Evolutionary conservation across 805 yeast species (phyloP), one percentile per base, ranked within the genome.

Genomic region (Hanseniaspora clermontiae): DNA sequence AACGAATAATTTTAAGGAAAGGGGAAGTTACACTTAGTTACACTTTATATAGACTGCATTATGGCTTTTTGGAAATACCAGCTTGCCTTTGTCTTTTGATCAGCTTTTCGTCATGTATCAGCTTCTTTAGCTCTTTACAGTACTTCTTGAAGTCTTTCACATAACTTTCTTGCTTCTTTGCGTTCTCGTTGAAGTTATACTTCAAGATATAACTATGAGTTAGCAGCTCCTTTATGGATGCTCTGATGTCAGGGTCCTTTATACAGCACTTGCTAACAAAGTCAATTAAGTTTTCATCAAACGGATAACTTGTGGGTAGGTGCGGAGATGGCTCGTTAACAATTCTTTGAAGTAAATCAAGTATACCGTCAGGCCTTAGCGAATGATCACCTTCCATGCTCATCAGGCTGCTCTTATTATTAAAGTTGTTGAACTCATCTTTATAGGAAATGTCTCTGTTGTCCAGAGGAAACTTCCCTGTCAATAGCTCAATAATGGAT

Each of bases 251-350:
- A 47, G 82, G 87, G 60, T 84, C 89, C 65, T 84, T 87, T 46
- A 79, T 74, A 63, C 89, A 73, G 63, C 97, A 90, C 42, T 77
- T 70, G 60, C 81, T 83, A 17, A 91, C 83, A 66, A 90, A 87
- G 51, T 75, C 74, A 62, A 36, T 67, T 61, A 60, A 57, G 5
- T 60, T 61, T 24, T 67, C 68, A 36, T 64, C 67, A 43, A 43
- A 51, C 36, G 55, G 55, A 37, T 51, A 51, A 19, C 27, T 51
- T 9, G 65, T 68, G 0, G 83, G 77, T 49, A 90, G 74, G 0
- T 77, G 72, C 11, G 98, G 98, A 0, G 97, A 89, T 2, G 82
- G 82, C 67, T 93, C 98, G 64, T 90, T 87, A 27, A 93, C 98
- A 45, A 93, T 90, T 63, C 96, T 73, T 71, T 93, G 97, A 56